Evolutionary conservation across 2,329 filamentous ascomycete species (phyloP).

Genomic region (Aspergillus pseudoterreus): DNA sequence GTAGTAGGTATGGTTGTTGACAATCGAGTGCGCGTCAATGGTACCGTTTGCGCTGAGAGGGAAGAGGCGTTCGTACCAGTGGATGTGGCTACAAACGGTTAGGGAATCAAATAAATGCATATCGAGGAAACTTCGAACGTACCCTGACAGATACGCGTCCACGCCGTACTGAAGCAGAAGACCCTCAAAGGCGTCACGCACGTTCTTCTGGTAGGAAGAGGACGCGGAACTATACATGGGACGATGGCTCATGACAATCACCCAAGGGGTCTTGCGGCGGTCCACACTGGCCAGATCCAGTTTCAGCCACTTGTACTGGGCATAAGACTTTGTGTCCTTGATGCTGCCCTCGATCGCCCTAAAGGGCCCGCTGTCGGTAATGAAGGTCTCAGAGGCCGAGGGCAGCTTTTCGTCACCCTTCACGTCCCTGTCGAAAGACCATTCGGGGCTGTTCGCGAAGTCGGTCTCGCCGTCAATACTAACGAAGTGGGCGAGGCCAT

Average conservation of each 20-base stretch:
- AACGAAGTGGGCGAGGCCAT: constrained; percentile 52
- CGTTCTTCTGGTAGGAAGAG: constrained; percentile 42
- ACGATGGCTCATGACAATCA: constrained; percentile 48
- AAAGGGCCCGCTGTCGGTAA: constrained; percentile 51
- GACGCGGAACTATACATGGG: constrained; percentile 48
- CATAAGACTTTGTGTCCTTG: constrained; percentile 42
- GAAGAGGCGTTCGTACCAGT: constrained; percentile 46
- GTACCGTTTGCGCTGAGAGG: constrained; percentile 38
- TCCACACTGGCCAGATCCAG: constrained; percentile 45
- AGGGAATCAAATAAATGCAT: not conserved
- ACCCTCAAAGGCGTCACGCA: constrained; percentile 46
- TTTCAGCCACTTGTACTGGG: constrained; percentile 48
- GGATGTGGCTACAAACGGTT: constrained; percentile 36
- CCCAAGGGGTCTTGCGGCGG: constrained; percentile 48
- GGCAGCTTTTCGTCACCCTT: constrained; percentile 41
- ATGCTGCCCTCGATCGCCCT: constrained; percentile 40
- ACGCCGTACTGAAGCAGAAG: constrained; percentile 45
- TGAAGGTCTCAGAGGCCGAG: constrained; percentile 40
- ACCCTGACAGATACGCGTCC: constrained; percentile 45
- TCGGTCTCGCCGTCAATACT: constrained; percentile 50
- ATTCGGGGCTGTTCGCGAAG: constrained; percentile 47
- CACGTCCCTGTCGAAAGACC: constrained; percentile 43
- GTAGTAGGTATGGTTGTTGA: constrained; percentile 49
- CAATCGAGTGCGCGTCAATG: constrained; percentile 40
- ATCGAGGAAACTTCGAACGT: not conserved